These are phyloP conservation scores for Stachybotrys chartarum DNA, from an alignment of 2,329 filamentous ascomycete species.

Conservation along the genomic window DNA sequence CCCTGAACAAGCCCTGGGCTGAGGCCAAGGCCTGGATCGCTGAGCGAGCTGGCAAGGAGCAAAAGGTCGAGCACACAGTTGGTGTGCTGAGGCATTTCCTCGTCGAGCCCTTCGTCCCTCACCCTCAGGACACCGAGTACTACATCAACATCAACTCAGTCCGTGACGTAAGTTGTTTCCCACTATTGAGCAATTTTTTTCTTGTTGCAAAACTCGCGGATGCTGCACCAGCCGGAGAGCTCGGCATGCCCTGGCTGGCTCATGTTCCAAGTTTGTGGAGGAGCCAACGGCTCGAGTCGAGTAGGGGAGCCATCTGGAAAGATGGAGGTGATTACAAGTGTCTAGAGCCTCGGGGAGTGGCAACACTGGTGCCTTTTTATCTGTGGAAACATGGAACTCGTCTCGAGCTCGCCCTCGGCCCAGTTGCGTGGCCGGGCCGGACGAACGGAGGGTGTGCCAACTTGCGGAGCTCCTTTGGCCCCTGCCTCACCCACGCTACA, in stretches of 20 bases:
- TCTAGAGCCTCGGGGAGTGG: no score
- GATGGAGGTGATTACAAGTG: no score
- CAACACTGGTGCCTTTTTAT: not conserved
- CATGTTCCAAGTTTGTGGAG: no score
- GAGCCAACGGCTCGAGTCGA: not conserved
- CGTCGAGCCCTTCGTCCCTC: slow-evolving; percentile 96
- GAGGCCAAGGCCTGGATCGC: slow-evolving; percentile 94
- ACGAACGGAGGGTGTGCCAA: not conserved
- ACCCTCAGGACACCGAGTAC: slow-evolving; percentile 93
- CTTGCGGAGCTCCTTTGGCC: not conserved
- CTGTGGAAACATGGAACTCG: not conserved
- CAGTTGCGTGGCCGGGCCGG: not conserved
- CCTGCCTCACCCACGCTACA: not conserved
- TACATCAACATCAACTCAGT: slow-evolving; percentile 99
- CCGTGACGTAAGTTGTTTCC: slow-evolving; percentile 74
- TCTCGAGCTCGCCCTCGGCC: not conserved
- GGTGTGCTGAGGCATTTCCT: slow-evolving; percentile 92
- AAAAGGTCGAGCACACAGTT: slow-evolving; percentile 86
- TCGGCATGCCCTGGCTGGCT: no score
- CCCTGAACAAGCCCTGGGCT: slow-evolving; percentile 94
- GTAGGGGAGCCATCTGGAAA: not conserved
- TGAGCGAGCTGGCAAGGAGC: slow-evolving; percentile 81
- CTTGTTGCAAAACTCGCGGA: not conserved
- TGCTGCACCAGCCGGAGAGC: no score
- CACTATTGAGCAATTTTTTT: not conserved